A percentile compares a stretch with the other conserved stretches of the same genome.
These are phyloP conservation scores for Silene latifolia DNA, from an alignment of 148 eudicot genomes.

Conservation along the genomic window DNA sequence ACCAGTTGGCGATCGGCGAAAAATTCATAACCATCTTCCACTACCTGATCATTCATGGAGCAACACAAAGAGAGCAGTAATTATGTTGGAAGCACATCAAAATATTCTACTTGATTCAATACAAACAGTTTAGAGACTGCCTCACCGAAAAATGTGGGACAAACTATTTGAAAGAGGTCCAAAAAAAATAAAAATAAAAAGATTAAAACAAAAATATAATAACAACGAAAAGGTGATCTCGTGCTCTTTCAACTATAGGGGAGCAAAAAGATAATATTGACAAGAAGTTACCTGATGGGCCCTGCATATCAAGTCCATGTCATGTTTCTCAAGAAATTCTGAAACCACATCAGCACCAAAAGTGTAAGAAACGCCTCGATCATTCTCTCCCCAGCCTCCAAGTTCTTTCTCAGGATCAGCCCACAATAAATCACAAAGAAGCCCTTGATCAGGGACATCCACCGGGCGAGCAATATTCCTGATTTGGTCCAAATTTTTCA, in stretches of 20 bases:
- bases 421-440: constrained; percentile 68
- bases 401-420: constrained; percentile 71
- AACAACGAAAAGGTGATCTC: too few relatives aligned
- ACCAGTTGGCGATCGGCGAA: constrained; percentile 68
- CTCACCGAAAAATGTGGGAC: too few relatives aligned
- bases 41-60: constrained; percentile 40
- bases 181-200: too few relatives aligned
- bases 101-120: not conserved
- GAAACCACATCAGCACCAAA: constrained; percentile 64
- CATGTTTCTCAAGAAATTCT: constrained; percentile 67
- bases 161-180: too few relatives aligned
- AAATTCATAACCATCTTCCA: constrained; percentile 75
- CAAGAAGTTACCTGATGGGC: constrained; percentile 59
- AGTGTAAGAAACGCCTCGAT: constrained; percentile 67
- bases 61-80: not conserved
- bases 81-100: not conserved
- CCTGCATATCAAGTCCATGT: constrained; percentile 64
- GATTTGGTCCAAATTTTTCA: constrained; percentile 58
- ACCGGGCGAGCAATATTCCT: constrained; percentile 67
- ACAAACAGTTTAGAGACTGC: too few relatives aligned
- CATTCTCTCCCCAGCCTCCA: constrained; percentile 79
- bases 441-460: constrained; percentile 75
- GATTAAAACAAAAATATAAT: too few relatives aligned
- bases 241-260: too few relatives aligned
- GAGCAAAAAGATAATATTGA: not conserved